A percentile compares a stretch with the other conserved stretches of the same genome.
phyloP scores from a whole-genome alignment of 2,329 filamentous ascomycete genomes.

The Sclerotinia nivalis region DNA sequence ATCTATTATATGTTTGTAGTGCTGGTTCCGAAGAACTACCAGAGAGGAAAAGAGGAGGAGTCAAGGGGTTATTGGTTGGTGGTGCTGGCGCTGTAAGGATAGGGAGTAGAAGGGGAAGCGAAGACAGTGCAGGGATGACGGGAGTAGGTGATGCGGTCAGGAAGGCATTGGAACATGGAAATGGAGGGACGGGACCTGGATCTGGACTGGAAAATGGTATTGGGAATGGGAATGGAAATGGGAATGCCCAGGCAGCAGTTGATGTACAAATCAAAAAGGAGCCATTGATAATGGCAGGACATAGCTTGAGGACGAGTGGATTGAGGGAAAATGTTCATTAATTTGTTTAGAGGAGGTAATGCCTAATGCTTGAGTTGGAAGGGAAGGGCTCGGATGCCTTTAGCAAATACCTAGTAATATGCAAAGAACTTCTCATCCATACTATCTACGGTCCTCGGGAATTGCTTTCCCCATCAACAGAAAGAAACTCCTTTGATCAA shows the following conservation, averaged over 20 bases:
- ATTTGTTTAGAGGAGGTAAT: not conserved
- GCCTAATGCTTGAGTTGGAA: not conserved
- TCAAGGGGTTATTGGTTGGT: slow-evolving; percentile 58
- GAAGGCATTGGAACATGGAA: slow-evolving; percentile 35
- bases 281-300: slow-evolving; percentile 31
- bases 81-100: slow-evolving; percentile 42
- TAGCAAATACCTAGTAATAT: not conserved
- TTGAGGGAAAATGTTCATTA: slow-evolving; percentile 38
- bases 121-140: slow-evolving; percentile 33
- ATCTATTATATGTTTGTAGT: slow-evolving; percentile 84
- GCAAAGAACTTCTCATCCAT: too few species aligned
- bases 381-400: not conserved
- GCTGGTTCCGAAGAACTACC: slow-evolving; percentile 69
- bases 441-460: too few species aligned
- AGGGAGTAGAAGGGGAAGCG: slow-evolving; percentile 37
- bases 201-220: slow-evolving; percentile 18
- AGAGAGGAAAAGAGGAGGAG: slow-evolving; percentile 60
- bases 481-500: too few species aligned
- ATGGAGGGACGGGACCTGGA: slow-evolving; percentile 20
- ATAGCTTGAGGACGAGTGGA: slow-evolving; percentile 41
- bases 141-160: slow-evolving; percentile 34
- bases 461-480: too few species aligned
- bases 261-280: slow-evolving; percentile 16
- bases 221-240: slow-evolving; percentile 29
- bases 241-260: slow-evolving; percentile 2